Percentiles rank a stretch among this genome's conserved stretches.
These are phyloP conservation scores for Dioszegia crocea DNA, from an alignment of 768 basidiomycete species.

Conservation along the genomic window DNA sequence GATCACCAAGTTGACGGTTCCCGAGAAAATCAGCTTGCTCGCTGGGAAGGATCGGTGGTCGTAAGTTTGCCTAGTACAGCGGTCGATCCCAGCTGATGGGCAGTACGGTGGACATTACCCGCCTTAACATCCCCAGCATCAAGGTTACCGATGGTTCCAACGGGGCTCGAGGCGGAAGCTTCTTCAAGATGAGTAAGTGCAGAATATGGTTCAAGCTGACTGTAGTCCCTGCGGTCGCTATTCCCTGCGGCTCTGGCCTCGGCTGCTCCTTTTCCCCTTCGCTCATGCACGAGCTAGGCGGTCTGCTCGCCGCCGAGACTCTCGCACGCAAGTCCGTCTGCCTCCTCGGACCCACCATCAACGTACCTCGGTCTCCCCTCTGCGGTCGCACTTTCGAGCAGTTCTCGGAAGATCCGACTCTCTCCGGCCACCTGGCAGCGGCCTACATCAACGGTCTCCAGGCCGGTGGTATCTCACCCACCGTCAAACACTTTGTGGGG, in stretches of 20 bases:
- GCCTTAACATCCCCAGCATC: constrained; percentile 61
- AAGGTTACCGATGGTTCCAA: constrained; percentile 69
- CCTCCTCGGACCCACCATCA: constrained; percentile 68
- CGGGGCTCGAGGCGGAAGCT: constrained; percentile 58
- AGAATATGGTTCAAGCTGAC: neutral
- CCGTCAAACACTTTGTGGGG: constrained; percentile 65
- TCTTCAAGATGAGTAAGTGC: constrained; percentile 13
- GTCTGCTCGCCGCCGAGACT: constrained; percentile 61
- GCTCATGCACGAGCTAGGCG: constrained; percentile 58
- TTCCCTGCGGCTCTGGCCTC: constrained; percentile 66
- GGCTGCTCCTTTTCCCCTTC: constrained; percentile 65
- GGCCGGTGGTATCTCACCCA: constrained; percentile 60
- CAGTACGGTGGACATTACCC: constrained; percentile 46
- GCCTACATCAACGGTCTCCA: constrained; percentile 68
- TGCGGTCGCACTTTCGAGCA: constrained; percentile 58
- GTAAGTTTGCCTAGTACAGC: too few species aligned
- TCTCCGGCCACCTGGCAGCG: constrained; percentile 60
- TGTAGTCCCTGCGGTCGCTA: constrained; percentile 57
- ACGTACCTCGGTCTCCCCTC: constrained; percentile 58
- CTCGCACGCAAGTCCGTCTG: constrained; percentile 61
- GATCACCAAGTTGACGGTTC: constrained; percentile 55
- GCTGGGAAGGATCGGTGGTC: constrained; percentile 66
- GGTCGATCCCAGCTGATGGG: neutral
- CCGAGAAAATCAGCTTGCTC: constrained; percentile 58
- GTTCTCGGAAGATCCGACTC: constrained; percentile 65